A percentile compares a stretch with the other conserved stretches of the same genome.
These are phyloP conservation scores for Claviceps arundinis DNA, from an alignment of 2,329 filamentous ascomycete species.

Conservation along the genomic window DNA sequence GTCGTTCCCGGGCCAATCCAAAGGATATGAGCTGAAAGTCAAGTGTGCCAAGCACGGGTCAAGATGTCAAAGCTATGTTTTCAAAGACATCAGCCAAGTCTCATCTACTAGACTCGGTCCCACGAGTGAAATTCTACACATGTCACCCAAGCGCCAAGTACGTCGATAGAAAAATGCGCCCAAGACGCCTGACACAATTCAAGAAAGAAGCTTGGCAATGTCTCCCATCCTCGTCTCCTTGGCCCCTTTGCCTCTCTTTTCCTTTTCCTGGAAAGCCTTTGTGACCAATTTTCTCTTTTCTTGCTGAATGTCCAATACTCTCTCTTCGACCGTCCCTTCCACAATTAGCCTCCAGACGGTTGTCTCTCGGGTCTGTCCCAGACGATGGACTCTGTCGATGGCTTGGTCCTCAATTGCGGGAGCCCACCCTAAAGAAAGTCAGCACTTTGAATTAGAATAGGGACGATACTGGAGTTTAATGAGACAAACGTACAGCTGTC, in stretches of 20 bases:
- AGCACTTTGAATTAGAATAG: background rate
- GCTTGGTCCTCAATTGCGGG: slow-evolving; percentile 89
- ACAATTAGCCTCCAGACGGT: slow-evolving; percentile 74
- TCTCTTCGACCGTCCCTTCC: slow-evolving; percentile 68
- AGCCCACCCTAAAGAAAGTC: slow-evolving; percentile 54
- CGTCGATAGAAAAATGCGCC: background rate
- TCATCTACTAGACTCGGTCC: background rate
- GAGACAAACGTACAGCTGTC: slow-evolving; percentile 48
- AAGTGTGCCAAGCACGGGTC: too few relatives aligned
- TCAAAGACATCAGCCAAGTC: background rate
- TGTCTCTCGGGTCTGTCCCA: slow-evolving; percentile 68
- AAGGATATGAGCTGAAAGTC: too few relatives aligned
- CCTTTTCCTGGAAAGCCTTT: slow-evolving; percentile 66
- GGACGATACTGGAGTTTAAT: too few relatives aligned
- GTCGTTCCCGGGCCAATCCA: background rate
- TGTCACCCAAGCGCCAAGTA: too few relatives aligned
- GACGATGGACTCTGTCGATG: slow-evolving; percentile 72
- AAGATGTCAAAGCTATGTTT: too few relatives aligned
- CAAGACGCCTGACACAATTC: background rate
- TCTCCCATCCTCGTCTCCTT: slow-evolving; percentile 46
- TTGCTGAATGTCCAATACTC: slow-evolving; percentile 63
- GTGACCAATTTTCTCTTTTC: slow-evolving; percentile 68
- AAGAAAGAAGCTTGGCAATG: slow-evolving; percentile 34
- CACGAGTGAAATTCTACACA: background rate
- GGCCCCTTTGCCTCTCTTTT: slow-evolving; percentile 33